phyloP scores from a whole-genome alignment of 306 rosid species.

The Acacia acuminata region DNA sequence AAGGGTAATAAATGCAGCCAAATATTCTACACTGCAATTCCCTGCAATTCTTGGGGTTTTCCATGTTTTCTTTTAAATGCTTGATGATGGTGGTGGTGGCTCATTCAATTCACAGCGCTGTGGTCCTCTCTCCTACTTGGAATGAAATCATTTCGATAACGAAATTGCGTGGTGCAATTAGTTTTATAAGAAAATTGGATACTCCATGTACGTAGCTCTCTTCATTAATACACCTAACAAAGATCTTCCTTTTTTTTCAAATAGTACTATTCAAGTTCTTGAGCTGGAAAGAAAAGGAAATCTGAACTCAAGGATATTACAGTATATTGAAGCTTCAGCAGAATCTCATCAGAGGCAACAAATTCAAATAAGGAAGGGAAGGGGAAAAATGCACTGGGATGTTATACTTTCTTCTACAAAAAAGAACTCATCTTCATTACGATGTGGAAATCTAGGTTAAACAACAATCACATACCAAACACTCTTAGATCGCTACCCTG shows the following conservation, averaged over 20 bases:
- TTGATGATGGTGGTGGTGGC: constrained; percentile 1
- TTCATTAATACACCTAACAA: constrained; percentile 1
- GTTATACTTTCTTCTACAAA: constrained; percentile 7
- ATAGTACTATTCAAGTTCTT: neutral
- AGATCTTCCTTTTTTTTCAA: neutral
- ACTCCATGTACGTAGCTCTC: constrained; percentile 30
- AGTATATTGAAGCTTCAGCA: neutral
- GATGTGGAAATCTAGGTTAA: constrained; percentile 22
- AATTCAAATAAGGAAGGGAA: neutral
- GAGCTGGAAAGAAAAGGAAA: constrained; percentile 9
- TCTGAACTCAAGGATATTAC: neutral
- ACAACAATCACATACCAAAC: constrained; percentile 34
- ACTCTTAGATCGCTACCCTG: neutral
- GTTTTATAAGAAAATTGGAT: neutral
- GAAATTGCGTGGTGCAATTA: constrained; percentile 52
- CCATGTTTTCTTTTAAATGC: constrained; percentile 32
- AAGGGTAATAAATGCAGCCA: constrained; percentile 38
- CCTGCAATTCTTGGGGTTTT: constrained; percentile 34
- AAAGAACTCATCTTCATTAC: neutral
- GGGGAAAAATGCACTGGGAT: neutral
- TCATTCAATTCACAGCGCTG: neutral
- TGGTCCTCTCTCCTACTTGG: constrained; percentile 70
- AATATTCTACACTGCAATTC: constrained; percentile 37
- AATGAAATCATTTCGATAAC: constrained; percentile 68
- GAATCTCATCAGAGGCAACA: neutral